A percentile compares a stretch with the other conserved stretches of the same genome.
phyloP scores from a whole-genome alignment of 2,329 filamentous ascomycete genomes.

The Colletotrichum chrysophilum region DNA sequence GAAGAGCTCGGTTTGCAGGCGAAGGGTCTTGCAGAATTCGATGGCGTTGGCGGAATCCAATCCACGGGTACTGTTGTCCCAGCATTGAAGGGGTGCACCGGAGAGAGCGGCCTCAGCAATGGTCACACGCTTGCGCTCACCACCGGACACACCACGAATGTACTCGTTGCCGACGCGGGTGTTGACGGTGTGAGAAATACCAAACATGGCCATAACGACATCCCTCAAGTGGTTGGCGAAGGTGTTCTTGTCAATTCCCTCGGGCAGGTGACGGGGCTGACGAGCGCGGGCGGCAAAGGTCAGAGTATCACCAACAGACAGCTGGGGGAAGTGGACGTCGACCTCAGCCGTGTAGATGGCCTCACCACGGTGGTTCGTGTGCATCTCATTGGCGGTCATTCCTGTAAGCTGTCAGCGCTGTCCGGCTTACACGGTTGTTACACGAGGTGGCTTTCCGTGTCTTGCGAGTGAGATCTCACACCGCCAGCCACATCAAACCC shows the following conservation, averaged over 20 bases:
- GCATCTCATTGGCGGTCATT: conserved; percentile 75
- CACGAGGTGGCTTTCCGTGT: not conserved
- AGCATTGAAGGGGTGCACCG: conserved; percentile 65
- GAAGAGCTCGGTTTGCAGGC: conserved; percentile 71
- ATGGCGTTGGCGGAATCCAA: conserved; percentile 78
- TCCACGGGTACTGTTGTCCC: conserved; percentile 77
- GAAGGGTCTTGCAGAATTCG: conserved; percentile 75
- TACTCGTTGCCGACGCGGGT: conserved; percentile 79
- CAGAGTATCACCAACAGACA: conserved; percentile 80
- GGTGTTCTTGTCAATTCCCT: conserved; percentile 56
- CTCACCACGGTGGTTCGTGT: conserved; percentile 79
- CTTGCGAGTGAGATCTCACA: not conserved
- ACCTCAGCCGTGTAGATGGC: conserved; percentile 88
- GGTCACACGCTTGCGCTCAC: conserved; percentile 72
- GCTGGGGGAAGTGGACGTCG: conserved; percentile 80
- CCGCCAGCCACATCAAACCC: not conserved
- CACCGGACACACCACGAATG: conserved; percentile 75
- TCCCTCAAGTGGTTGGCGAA: conserved; percentile 71
- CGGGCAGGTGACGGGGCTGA: conserved; percentile 65
- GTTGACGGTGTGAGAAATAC: conserved; percentile 75
- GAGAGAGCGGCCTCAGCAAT: conserved; percentile 67
- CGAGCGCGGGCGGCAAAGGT: conserved; percentile 77
- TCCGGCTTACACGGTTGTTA: not conserved
- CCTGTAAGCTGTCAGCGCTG: conserved; percentile 41
- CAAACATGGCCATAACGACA: conserved; percentile 78